These are phyloP conservation scores for Lecanosticta acicola DNA, from an alignment of 2,329 filamentous ascomycete species.

Conservation along the genomic window DNA sequence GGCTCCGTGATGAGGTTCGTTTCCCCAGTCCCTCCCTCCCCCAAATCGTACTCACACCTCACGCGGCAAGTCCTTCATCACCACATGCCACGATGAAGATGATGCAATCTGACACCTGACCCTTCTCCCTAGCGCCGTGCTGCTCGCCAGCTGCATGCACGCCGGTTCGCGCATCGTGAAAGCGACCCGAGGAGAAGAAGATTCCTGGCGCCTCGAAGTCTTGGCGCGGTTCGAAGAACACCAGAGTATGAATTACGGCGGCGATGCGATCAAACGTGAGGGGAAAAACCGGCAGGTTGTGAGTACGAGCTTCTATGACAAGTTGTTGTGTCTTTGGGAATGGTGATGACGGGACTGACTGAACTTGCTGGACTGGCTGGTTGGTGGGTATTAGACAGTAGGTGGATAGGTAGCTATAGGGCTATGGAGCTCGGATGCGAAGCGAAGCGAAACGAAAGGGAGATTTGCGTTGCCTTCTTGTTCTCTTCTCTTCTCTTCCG, in stretches of 20 bases:
- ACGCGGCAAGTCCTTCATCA: too few species aligned
- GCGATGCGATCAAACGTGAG: conserved; percentile 45
- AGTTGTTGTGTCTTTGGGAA: conserved; percentile 61
- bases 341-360: conserved; percentile 6
- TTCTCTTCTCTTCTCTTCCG: too few species aligned
- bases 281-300: conserved; percentile 45
- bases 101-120: conserved; percentile 7
- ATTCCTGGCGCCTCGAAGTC: conserved; percentile 57
- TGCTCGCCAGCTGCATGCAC: conserved; percentile 94
- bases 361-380: neutral
- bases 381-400: conserved; percentile 4
- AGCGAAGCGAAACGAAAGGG: too few species aligned
- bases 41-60: too few species aligned
- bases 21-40: too few species aligned
- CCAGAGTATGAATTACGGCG: conserved; percentile 91
- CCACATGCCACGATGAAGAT: too few species aligned
- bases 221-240: conserved; percentile 75
- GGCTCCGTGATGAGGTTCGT: too few species aligned
- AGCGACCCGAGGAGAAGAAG: conserved; percentile 33
- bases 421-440: too few species aligned
- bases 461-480: too few species aligned
- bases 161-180: conserved; percentile 66
- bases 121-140: conserved; percentile 10
- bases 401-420: neutral
- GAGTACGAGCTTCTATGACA: conserved; percentile 74